Percentiles rank a stretch among this genome's conserved stretches.
phyloP scores from a whole-genome alignment of 805 yeast species.

The Metschnikowia dekortorum region DNA sequence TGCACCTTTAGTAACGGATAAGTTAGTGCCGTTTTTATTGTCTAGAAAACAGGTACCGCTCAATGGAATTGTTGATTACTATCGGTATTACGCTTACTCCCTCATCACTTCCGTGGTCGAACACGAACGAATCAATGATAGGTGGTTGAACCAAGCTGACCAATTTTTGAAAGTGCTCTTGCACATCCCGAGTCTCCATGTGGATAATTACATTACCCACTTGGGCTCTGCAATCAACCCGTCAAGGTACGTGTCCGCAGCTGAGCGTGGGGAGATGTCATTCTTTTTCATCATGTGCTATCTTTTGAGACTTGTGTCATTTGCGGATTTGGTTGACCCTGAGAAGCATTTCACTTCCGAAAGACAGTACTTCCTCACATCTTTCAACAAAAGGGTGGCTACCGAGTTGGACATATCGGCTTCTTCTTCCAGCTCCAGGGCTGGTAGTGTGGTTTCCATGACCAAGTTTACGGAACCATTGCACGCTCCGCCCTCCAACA shows the following conservation, averaged over 20 bases:
- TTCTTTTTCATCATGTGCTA: conserved; percentile 13
- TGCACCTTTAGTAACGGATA: conserved; percentile 4
- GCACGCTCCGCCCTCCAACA: not conserved
- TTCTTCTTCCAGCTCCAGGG: conserved; percentile 14
- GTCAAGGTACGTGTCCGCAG: conserved; percentile 5
- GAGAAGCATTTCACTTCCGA: conserved; percentile 7
- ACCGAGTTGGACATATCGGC: conserved; percentile 16
- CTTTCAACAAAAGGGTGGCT: conserved; percentile 11
- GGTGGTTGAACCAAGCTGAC: conserved; percentile 10
- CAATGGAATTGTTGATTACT: conserved; percentile 12
- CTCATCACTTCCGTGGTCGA: conserved; percentile 10
- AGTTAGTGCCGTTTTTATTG: conserved; percentile 6
- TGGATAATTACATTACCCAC: conserved; percentile 8
- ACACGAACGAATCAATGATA: conserved; percentile 7
- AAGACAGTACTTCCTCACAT: conserved; percentile 7
- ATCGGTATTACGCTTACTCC: conserved; percentile 12
- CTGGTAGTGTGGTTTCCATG: conserved; percentile 14
- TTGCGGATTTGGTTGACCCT: conserved; percentile 8
- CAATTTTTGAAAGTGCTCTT: conserved; percentile 11
- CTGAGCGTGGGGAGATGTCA: conserved; percentile 15
- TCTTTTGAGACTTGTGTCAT: conserved; percentile 7
- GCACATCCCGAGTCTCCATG: conserved; percentile 13
- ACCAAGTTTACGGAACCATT: conserved; percentile 2
- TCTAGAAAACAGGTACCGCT: conserved; percentile 4
- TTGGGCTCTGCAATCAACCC: not conserved